Evolutionary conservation across 768 basidiomycete species (phyloP).

Genomic region (Leccinum subgranulosum): DNA sequence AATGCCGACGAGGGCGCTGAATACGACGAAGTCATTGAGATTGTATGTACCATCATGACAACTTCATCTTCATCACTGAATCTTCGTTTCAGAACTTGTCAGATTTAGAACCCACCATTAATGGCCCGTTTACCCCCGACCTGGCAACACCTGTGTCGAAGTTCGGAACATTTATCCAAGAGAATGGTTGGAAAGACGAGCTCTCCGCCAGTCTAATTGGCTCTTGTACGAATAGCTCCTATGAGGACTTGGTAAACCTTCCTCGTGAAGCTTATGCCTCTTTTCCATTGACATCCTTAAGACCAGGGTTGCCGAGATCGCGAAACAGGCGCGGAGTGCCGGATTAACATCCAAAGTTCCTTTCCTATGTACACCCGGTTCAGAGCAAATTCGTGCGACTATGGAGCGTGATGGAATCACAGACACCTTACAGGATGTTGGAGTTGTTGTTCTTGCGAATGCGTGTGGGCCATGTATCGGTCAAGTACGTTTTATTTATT

Average conservation of each 20-base stretch:
- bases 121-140: conserved; percentile 98
- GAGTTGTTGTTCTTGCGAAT: conserved; percentile 94
- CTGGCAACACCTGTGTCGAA: conserved; percentile 90
- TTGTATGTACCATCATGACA: conserved; percentile 50
- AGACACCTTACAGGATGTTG: conserved; percentile 75
- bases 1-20: conserved; percentile 82
- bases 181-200: conserved; percentile 92
- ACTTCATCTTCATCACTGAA: not conserved
- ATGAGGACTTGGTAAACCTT: conserved; percentile 80
- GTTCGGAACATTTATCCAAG: conserved; percentile 75
- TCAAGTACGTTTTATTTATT: conserved; percentile 49
- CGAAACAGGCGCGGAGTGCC: conserved; percentile 80
- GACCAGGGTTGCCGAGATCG: conserved; percentile 91
- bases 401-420: conserved; percentile 94
- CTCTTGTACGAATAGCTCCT: conserved; percentile 99
- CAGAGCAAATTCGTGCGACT: conserved; percentile 95
- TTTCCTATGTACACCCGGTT: conserved; percentile 86
- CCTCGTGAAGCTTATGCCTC: not conserved
- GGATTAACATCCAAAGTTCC: conserved; percentile 83
- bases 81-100: conserved; percentile 66
- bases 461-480: conserved; percentile 99
- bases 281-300: conserved; percentile 29
- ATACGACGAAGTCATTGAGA: conserved; percentile 93
- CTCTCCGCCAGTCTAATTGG: conserved; percentile 91
- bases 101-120: conserved; percentile 86